phyloP scores from a whole-genome alignment of 768 basidiomycete genomes.

The Steccherinum ochraceum region DNA sequence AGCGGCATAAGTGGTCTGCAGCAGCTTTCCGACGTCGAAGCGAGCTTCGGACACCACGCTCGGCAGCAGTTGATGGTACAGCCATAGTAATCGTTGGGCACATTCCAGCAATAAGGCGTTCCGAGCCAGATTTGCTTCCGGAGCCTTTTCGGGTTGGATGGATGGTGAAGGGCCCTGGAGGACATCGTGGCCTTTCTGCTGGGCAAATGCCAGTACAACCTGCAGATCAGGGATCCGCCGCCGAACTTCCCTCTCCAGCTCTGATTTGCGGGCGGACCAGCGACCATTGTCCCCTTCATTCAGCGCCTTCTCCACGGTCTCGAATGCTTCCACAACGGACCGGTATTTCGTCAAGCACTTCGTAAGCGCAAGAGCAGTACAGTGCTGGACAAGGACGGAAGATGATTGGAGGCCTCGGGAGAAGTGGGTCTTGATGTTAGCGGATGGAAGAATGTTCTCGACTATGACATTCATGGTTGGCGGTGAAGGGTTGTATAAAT shows the following conservation, averaged over 20 bases:
- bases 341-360: constrained; percentile 72
- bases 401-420: constrained; percentile 76
- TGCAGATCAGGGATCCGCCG: constrained; percentile 81
- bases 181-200: constrained; percentile 31
- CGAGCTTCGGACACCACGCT: constrained; percentile 67
- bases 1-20: constrained; percentile 38
- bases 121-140: constrained; percentile 23
- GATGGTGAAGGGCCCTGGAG: background rate
- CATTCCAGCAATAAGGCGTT: constrained; percentile 69
- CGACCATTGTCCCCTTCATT: constrained; percentile 42
- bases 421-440: constrained; percentile 63
- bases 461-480: constrained; percentile 67
- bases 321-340: constrained; percentile 47
- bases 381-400: constrained; percentile 78
- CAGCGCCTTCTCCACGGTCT: constrained; percentile 45
- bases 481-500: constrained; percentile 61
- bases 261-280: constrained; percentile 61
- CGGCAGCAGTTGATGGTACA: constrained; percentile 79
- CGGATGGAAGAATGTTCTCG: constrained; percentile 74
- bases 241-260: constrained; percentile 72
- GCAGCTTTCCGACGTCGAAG: constrained; percentile 82
- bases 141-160: constrained; percentile 19
- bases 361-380: constrained; percentile 70
- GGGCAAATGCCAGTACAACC: constrained; percentile 78
- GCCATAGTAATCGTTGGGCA: constrained; percentile 73